phyloP scores from a whole-genome alignment of 306 rosid species.

The Castanea mollissima region DNA sequence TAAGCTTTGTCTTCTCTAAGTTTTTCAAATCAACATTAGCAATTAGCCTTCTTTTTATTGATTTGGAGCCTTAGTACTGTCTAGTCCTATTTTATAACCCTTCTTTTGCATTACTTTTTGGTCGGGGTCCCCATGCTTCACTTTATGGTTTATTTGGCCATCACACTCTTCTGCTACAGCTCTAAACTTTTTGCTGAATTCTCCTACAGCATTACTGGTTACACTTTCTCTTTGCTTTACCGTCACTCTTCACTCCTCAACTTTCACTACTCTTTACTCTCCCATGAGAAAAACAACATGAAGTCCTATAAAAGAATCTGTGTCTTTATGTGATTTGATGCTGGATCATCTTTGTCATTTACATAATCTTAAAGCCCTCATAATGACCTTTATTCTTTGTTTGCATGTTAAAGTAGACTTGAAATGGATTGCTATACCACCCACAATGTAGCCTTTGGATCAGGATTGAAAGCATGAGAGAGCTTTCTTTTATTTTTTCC shows the following conservation, averaged over 20 bases:
- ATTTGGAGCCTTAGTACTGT: neutral
- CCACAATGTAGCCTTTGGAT: neutral
- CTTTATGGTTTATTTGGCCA: neutral
- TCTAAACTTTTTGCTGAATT: too few species aligned
- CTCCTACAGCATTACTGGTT: too few species aligned
- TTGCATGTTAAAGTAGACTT: neutral
- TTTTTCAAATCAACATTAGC: too few species aligned
- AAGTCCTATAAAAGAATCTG: neutral
- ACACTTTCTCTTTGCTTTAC: neutral
- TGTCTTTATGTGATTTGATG: neutral
- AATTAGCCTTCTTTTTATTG: neutral
- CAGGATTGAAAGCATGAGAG: too few species aligned
- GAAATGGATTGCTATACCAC: neutral
- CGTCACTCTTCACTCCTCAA: neutral
- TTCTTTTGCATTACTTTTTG: neutral
- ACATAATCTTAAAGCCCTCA: neutral
- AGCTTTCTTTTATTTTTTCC: too few species aligned
- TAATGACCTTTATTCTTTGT: neutral
- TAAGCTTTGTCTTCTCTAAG: too few species aligned
- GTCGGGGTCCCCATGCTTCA: neutral
- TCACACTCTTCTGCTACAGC: neutral
- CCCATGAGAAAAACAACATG: neutral
- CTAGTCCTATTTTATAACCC: neutral
- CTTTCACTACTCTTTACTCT: neutral
- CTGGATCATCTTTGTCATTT: conserved; percentile 2